Evolutionary conservation across 2,329 filamentous ascomycete species (phyloP), one percentile per base, ranked within the genome.

Genomic region (Epichloe baconii): DNA sequence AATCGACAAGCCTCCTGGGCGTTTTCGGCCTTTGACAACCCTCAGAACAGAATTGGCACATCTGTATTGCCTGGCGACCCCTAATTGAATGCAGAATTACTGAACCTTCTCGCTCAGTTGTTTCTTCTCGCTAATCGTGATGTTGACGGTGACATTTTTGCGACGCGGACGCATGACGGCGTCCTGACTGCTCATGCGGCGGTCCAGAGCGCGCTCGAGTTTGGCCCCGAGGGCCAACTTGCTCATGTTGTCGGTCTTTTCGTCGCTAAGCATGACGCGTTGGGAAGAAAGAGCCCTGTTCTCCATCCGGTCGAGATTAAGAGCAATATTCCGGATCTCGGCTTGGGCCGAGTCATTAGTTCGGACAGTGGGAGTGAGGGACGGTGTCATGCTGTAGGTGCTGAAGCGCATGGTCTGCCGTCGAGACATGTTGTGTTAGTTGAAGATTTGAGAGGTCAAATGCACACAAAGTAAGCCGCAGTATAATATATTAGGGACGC

Each of bases 151-250:
- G 35, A 60, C 57, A 48, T 62, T 69, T 59, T 70, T 65, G 48
- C 64, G 61, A 35, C 72, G 68, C 21, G 74, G 79, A 56, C 85
- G 81, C 76, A 93, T 90, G 67, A 87, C 83, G 57, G 90, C 90
- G 62, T 96, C 90, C 68, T 96, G 90, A 58, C 86, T 73, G 31
- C 80, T 85, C 89, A 95, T 93, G 62, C 90, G 80, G 58, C 89
- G 78, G 58, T 85, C 85, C 51, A 96, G 79, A 21, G 90, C 89
- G 54, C 90, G 82, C 66, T 95, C 89, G 41, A 95, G 79, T 72
- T 95, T 95, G 54, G 89, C 89, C 46, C 89, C 86, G 49, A 95
- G 78, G 38, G 89, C 89, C 53, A 95, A 78, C 72, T 94, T 94
- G 72, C 82, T 83, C 68, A 95, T 75, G 65, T 85, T 83, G 61